Evolutionary conservation across 371 early-diverging fungal species (phyloP).

Genomic region (Syncephalastrum sp.): DNA sequence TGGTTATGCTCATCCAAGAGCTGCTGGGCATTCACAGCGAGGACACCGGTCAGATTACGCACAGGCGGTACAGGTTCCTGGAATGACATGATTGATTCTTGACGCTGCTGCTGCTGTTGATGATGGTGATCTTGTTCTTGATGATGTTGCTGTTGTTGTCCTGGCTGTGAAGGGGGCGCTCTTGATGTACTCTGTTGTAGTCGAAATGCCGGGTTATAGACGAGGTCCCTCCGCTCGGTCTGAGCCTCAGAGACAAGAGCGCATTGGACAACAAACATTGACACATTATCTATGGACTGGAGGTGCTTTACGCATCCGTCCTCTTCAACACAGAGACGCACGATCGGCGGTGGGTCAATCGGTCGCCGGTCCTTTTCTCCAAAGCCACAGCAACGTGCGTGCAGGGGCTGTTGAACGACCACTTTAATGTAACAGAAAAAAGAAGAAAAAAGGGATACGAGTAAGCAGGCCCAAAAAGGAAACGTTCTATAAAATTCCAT

Average conservation of each 20-base stretch:
- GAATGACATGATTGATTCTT: conserved; percentile 7
- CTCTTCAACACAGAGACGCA: conserved; percentile 33
- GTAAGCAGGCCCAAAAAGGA: too few relatives aligned
- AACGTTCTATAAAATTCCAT: too few relatives aligned
- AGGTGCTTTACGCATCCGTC: conserved; percentile 8
- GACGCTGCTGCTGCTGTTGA: too few relatives aligned
- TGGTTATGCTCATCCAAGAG: conserved; percentile 21
- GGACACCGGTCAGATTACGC: conserved; percentile 15
- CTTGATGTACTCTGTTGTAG: conserved; percentile 7
- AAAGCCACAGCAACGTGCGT: conserved; percentile 69
- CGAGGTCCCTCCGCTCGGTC: too few relatives aligned
- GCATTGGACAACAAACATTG: not conserved
- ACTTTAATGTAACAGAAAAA: too few relatives aligned
- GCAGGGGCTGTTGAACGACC: conserved; percentile 58
- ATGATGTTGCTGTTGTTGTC: too few relatives aligned
- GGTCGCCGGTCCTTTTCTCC: conserved; percentile 73
- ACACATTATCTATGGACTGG: not conserved
- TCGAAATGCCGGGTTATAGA: too few relatives aligned
- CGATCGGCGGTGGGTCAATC: conserved; percentile 73
- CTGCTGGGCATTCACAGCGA: conserved; percentile 15
- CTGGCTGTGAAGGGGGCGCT: conserved; percentile 42
- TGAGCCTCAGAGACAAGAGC: too few relatives aligned
- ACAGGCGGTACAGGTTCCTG: conserved; percentile 8
- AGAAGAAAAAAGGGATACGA: too few relatives aligned
- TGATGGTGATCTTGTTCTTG: too few relatives aligned